A percentile compares a stretch with the other conserved stretches of the same genome.
These are phyloP conservation scores for Candida easanensis DNA, from an alignment of 805 yeast genomes.

Conservation along the genomic window DNA sequence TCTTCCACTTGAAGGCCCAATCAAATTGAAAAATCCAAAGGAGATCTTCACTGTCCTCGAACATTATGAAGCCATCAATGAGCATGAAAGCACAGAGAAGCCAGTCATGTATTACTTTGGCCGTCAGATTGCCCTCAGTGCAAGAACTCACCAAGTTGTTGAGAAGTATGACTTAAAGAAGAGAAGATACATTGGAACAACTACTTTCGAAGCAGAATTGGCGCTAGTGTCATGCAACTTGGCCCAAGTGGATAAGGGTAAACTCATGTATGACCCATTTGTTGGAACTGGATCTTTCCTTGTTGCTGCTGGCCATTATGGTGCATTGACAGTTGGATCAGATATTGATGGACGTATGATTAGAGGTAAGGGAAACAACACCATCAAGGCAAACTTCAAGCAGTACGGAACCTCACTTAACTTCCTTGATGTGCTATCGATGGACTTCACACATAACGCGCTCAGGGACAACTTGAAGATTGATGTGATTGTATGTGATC, in stretches of 20 bases:
- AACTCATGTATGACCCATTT: conserved; percentile 87
- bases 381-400: conserved; percentile 63
- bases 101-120: conserved; percentile 74
- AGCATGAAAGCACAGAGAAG: conserved; percentile 37
- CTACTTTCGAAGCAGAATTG: conserved; percentile 93
- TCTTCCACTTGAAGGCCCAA: conserved; percentile 72
- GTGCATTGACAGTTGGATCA: conserved; percentile 78
- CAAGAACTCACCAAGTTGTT: conserved; percentile 59
- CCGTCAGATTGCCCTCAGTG: conserved; percentile 59
- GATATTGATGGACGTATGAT: conserved; percentile 86
- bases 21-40: conserved; percentile 75
- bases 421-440: conserved; percentile 75
- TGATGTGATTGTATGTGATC: conserved; percentile 90
- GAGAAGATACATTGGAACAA: conserved; percentile 89
- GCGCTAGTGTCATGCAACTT: conserved; percentile 85
- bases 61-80: conserved; percentile 54
- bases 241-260: conserved; percentile 66
- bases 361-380: conserved; percentile 62
- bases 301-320: conserved; percentile 82
- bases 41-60: conserved; percentile 71
- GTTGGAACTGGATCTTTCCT: conserved; percentile 95
- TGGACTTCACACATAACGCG: conserved; percentile 95
- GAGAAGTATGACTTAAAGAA: conserved; percentile 80
- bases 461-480: conserved; percentile 58
- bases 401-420: conserved; percentile 60